Conservation (phyloP, 2,329 filamentous ascomycete genomes). For the Fusarium haematococcum region DNA sequence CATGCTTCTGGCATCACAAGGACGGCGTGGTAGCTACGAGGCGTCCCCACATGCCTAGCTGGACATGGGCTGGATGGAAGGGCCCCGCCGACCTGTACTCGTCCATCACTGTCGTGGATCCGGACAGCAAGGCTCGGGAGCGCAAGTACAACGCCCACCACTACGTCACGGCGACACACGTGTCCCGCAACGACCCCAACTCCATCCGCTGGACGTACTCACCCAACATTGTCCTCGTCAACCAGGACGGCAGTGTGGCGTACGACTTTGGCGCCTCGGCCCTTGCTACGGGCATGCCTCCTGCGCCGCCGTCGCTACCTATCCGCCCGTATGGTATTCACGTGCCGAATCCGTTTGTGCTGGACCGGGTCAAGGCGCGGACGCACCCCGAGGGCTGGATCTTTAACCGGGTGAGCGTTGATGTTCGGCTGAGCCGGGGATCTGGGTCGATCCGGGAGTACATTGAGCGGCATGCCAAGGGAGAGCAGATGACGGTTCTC, state of each 20-base stretch:
- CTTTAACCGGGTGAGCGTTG: conserved; percentile 51
- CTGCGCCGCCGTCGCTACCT: conserved; percentile 36
- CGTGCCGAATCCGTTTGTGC: conserved; percentile 49
- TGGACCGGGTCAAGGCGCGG: conserved; percentile 51
- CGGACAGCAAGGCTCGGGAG: conserved; percentile 43
- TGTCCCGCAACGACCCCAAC: conserved; percentile 49
- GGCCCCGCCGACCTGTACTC: conserved; percentile 51
- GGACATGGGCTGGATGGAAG: conserved; percentile 53
- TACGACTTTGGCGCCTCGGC: conserved; percentile 47
- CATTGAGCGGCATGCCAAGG: conserved; percentile 48
- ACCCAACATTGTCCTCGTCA: conserved; percentile 47
- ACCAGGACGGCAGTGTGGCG: conserved; percentile 44
- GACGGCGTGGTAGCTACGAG: conserved; percentile 42
- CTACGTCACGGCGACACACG: conserved; percentile 50
- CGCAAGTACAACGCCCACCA: conserved; percentile 51
- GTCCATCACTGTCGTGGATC: conserved; percentile 48
- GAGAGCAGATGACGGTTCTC: conserved; percentile 51
- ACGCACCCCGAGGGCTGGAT: conserved; percentile 49
- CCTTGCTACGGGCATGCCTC: conserved; percentile 21
- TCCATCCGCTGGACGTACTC: conserved; percentile 51
- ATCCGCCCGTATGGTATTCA: conserved; percentile 46
- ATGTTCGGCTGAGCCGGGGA: conserved; percentile 48
- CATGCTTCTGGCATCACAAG: conserved; percentile 53
- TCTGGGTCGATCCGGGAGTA: conserved; percentile 48
- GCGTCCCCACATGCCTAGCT: conserved; percentile 50